These are phyloP conservation scores for Rutstroemia sp. DNA, from an alignment of 2,329 filamentous ascomycete species.

Conservation along the genomic window DNA sequence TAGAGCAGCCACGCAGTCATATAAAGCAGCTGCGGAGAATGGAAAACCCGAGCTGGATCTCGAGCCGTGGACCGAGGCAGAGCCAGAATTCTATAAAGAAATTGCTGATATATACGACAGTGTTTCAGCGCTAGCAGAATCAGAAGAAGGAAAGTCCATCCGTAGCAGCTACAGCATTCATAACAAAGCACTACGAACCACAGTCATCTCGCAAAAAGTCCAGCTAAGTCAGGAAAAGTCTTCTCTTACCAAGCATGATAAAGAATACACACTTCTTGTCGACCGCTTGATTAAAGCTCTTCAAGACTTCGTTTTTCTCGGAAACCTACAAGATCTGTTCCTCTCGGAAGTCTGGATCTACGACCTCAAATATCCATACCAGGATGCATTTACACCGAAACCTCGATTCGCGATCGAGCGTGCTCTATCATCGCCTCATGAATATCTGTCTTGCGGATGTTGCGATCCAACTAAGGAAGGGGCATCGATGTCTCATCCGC, in stretches of 20 bases:
- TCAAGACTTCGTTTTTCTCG: conserved; percentile 36
- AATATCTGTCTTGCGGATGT: conserved; percentile 70
- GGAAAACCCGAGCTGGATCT: conserved; percentile 21
- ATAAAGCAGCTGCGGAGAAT: conserved; percentile 30
- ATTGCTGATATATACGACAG: conserved; percentile 33
- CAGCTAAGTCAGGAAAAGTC: conserved; percentile 71
- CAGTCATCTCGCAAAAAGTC: conserved; percentile 74
- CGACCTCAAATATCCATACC: conserved; percentile 60
- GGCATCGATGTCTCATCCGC: conserved; percentile 55
- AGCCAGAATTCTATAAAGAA: conserved; percentile 16
- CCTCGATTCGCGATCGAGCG: conserved; percentile 65
- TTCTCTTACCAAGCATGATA: conserved; percentile 62
- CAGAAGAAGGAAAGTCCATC: conserved; percentile 43
- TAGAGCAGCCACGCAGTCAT: conserved; percentile 34
- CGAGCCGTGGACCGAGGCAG: conserved; percentile 25
- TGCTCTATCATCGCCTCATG: conserved; percentile 63
- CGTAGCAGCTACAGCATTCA: conserved; percentile 70
- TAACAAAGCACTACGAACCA: conserved; percentile 64
- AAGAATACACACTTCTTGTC: conserved; percentile 59
- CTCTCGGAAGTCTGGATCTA: conserved; percentile 71
- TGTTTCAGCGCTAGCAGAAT: conserved; percentile 37
- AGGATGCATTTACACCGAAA: conserved; percentile 67
- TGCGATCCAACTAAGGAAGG: conserved; percentile 45
- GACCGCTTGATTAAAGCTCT: conserved; percentile 47
- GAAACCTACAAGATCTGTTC: conserved; percentile 38